A percentile compares a stretch with the other conserved stretches of the same genome.
Evolutionary conservation across 164 flowering plant species (phyloP).

Genomic region (Magnolia kwangsiensis): DNA sequence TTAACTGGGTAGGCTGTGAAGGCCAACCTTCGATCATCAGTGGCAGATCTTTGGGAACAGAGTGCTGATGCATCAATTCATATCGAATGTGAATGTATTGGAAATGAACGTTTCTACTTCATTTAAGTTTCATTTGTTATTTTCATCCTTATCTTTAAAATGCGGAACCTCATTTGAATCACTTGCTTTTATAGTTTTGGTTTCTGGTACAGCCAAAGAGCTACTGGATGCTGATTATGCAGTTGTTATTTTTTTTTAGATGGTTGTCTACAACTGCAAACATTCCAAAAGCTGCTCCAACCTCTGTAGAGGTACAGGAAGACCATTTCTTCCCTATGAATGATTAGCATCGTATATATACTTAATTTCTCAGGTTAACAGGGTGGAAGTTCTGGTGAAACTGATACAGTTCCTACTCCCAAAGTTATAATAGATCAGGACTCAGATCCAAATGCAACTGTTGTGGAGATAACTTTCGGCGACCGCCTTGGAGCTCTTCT

Average conservation of each 20-base stretch:
- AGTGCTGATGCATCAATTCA: too few species aligned
- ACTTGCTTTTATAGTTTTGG: background rate
- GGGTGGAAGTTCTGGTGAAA: constrained; percentile 65
- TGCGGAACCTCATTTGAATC: background rate
- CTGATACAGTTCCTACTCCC: constrained; percentile 72
- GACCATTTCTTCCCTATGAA: background rate
- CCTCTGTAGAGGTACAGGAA: constrained; percentile 68
- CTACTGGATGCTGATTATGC: background rate
- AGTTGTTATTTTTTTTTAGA: constrained; percentile 34
- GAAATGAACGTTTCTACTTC: background rate
- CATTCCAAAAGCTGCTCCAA: constrained; percentile 50
- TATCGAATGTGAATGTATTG: too few species aligned
- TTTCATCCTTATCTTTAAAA: background rate
- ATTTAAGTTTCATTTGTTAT: background rate
- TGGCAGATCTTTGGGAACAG: too few species aligned
- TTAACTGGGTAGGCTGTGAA: too few species aligned
- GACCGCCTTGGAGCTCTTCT: constrained; percentile 96
- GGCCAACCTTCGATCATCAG: too few species aligned
- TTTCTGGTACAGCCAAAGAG: background rate
- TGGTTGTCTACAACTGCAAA: constrained; percentile 30
- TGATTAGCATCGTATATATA: background rate
- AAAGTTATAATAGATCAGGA: constrained; percentile 90
- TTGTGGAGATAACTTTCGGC: constrained; percentile 93
- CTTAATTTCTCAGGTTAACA: constrained; percentile 24
- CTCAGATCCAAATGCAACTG: constrained; percentile 85